A percentile compares a stretch with the other conserved stretches of the same genome.
phyloP scores from a whole-genome alignment of 179 eudicot species.

The Spinacia oleracea region DNA sequence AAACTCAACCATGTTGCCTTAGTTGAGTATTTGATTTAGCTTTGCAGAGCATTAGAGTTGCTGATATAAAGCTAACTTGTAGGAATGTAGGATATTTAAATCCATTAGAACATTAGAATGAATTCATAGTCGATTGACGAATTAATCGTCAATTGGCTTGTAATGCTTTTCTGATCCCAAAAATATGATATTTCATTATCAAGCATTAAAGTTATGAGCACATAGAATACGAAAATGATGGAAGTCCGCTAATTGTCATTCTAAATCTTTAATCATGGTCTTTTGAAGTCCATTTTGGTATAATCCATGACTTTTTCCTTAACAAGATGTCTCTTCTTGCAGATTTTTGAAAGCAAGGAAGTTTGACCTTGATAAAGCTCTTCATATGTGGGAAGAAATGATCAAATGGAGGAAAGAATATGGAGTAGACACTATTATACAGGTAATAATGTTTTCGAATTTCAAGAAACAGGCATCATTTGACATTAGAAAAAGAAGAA shows the following conservation, averaged over 20 bases:
- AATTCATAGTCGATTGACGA: neutral
- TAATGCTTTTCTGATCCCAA: neutral
- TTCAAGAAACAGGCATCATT: neutral
- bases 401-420: slow-evolving; percentile 91
- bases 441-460: slow-evolving; percentile 45
- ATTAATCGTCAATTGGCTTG: neutral
- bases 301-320: slow-evolving; percentile 15
- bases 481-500: neutral
- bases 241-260: neutral
- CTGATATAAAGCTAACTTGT: neutral
- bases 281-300: neutral
- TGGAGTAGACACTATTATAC: slow-evolving; percentile 75
- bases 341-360: slow-evolving; percentile 97
- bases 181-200: neutral
- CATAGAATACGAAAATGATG: neutral
- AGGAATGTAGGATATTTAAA: neutral
- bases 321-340: slow-evolving; percentile 30
- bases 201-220: neutral
- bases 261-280: neutral
- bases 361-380: slow-evolving; percentile 77
- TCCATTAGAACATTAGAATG: neutral
- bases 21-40: neutral
- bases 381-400: slow-evolving; percentile 97
- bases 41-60: neutral
- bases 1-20: neutral